phyloP scores from a whole-genome alignment of 352 stramenopile genomes.

The Pythium biforme region DNA sequence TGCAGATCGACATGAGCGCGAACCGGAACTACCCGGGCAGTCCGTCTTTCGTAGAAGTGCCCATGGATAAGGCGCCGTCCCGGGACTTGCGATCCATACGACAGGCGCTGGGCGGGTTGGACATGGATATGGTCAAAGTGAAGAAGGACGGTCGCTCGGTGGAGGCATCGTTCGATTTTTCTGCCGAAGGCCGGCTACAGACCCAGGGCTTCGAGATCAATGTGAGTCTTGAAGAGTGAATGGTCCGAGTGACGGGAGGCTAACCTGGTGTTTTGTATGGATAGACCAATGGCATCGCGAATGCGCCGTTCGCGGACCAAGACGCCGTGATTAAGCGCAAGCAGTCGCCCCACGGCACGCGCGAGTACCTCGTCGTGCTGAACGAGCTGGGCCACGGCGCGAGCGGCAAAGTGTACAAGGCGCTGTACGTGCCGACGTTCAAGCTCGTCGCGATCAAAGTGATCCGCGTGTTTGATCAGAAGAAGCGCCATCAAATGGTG shows the following conservation, averaged over 20 bases:
- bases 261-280: not conserved
- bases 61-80: not conserved
- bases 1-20: conserved; percentile 52
- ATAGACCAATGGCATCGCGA: conserved; percentile 75
- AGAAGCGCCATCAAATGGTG: conserved; percentile 88
- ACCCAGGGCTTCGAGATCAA: conserved; percentile 87
- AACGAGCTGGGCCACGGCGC: conserved; percentile 82
- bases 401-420: conserved; percentile 88
- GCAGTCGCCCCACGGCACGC: conserved; percentile 38
- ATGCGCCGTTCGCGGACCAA: conserved; percentile 52
- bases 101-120: conserved; percentile 44
- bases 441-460: conserved; percentile 89
- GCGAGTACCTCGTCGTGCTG: conserved; percentile 65
- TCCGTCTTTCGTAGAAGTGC: conserved; percentile 5
- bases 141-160: conserved; percentile 60
- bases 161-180: conserved; percentile 80
- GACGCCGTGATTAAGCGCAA: conserved; percentile 18
- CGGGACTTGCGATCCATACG: conserved; percentile 32
- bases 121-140: conserved; percentile 63
- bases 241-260: not conserved
- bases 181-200: conserved; percentile 64
- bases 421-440: conserved; percentile 87
- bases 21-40: conserved; percentile 11
- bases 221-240: conserved; percentile 34
- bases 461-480: conserved; percentile 86